phyloP scores from a whole-genome alignment of 1,284 basidiomycete genomes.

The Phlebopus sp. region DNA sequence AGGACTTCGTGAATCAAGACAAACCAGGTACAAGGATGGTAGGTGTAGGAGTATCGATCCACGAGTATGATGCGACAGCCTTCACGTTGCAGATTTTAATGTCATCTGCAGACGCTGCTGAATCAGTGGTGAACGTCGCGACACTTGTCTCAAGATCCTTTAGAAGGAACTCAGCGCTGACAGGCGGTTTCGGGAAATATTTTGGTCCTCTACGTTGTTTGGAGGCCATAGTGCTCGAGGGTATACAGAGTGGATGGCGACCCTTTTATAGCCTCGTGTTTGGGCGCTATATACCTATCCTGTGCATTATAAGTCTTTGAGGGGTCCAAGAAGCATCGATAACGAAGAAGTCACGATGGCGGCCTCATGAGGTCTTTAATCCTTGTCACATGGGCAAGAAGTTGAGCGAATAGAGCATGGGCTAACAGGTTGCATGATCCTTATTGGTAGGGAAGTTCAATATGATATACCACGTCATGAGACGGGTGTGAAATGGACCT shows the following conservation, averaged over 20 bases:
- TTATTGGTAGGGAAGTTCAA: too few relatives aligned
- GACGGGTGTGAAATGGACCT: too few relatives aligned
- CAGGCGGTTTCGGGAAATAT: not conserved
- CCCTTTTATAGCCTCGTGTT: too few relatives aligned
- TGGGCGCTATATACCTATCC: too few relatives aligned
- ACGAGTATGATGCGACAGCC: constrained; percentile 21
- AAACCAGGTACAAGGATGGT: constrained; percentile 20
- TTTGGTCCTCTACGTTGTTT: not conserved
- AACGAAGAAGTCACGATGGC: too few relatives aligned
- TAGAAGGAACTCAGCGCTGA: constrained; percentile 2
- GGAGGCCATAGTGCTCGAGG: not conserved
- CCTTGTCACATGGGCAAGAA: too few relatives aligned
- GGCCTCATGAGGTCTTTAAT: too few relatives aligned
- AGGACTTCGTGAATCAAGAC: not conserved
- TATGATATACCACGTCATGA: too few relatives aligned
- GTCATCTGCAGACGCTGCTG: not conserved
- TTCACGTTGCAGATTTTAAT: constrained; percentile 12
- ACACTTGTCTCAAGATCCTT: constrained; percentile 2
- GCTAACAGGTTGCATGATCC: too few relatives aligned
- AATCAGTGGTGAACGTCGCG: not conserved
- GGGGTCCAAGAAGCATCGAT: too few relatives aligned
- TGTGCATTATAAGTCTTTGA: too few relatives aligned
- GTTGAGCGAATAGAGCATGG: too few relatives aligned
- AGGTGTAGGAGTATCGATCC: constrained; percentile 16
- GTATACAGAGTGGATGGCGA: not conserved